These are phyloP conservation scores for Heterobasidion parviporum DNA, from an alignment of 1,284 basidiomycete genomes.

Conservation along the genomic window DNA sequence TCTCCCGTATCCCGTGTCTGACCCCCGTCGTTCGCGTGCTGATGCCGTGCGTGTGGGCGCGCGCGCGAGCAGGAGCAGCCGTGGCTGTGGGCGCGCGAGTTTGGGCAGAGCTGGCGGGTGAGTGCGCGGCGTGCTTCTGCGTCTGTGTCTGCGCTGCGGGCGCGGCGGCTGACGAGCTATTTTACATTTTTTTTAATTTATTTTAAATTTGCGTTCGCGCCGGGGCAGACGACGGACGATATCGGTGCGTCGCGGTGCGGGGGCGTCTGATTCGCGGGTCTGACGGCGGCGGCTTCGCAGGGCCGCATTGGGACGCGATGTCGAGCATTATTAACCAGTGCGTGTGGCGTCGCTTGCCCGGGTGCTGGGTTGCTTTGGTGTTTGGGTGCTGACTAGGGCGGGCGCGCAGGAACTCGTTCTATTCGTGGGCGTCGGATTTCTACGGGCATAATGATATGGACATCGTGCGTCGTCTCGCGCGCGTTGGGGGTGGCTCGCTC, in stretches of 20 bases:
- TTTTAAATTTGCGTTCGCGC: too few species aligned
- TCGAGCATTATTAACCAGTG: conserved; percentile 30
- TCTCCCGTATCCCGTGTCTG: not conserved
- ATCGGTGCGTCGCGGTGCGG: conserved; percentile 26
- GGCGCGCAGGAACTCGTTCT: conserved; percentile 31
- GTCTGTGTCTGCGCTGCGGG: too few species aligned
- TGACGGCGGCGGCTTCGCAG: conserved; percentile 9
- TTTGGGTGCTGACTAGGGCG: too few species aligned
- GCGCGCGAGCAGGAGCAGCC: conserved; percentile 36
- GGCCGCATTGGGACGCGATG: conserved; percentile 25
- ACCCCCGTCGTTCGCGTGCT: not conserved
- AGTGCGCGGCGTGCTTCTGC: conserved; percentile 16
- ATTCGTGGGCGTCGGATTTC: conserved; percentile 32
- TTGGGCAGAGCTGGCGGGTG: conserved; percentile 56
- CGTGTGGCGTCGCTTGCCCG: conserved; percentile 2
- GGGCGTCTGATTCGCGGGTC: not conserved
- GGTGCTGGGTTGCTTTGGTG: too few species aligned
- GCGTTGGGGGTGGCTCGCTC: not conserved
- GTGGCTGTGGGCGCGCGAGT: conserved; percentile 45
- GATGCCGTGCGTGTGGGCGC: not conserved
- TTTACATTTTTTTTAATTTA: too few species aligned
- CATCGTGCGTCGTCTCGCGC: conserved; percentile 29
- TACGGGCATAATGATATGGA: conserved; percentile 41
- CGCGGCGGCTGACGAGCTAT: too few species aligned
- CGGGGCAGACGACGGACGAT: conserved; percentile 43